A percentile compares a stretch with the other conserved stretches of the same genome.
These are phyloP conservation scores for Penicillium capsulatum DNA, from an alignment of 2,329 filamentous ascomycete genomes.

Conservation along the genomic window DNA sequence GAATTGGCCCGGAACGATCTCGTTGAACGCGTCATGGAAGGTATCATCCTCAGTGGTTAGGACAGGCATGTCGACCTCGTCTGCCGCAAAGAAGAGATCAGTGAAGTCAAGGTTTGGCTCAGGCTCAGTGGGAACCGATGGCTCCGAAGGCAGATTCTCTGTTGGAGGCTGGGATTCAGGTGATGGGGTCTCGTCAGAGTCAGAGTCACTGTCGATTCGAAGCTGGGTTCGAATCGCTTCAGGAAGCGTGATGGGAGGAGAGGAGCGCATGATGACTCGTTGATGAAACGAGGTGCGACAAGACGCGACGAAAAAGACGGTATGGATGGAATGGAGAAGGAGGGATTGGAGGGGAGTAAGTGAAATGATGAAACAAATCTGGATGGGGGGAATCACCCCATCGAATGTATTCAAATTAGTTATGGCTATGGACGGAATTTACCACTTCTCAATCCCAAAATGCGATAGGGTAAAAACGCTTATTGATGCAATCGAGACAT, in stretches of 20 bases:
- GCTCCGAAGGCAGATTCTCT: too few relatives aligned
- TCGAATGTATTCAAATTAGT: too few relatives aligned
- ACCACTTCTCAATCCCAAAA: conserved; percentile 30
- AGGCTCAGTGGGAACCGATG: too few relatives aligned
- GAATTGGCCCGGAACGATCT: conserved; percentile 21
- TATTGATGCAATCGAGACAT: conserved; percentile 23
- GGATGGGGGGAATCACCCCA: too few relatives aligned
- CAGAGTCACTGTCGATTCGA: conserved; percentile 5
- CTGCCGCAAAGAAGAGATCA: too few relatives aligned
- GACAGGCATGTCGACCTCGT: too few relatives aligned
- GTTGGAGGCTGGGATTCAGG: neutral
- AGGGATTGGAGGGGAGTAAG: too few relatives aligned
- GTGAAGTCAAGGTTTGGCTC: too few relatives aligned
- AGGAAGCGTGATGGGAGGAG: conserved; percentile 1
- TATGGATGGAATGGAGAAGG: neutral
- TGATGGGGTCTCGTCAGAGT: conserved; percentile 4
- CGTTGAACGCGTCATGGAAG: conserved; percentile 22
- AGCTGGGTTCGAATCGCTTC: conserved; percentile 13
- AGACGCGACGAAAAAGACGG: neutral
- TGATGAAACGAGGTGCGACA: neutral
- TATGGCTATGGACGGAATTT: conserved; percentile 17
- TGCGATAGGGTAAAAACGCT: conserved; percentile 11
- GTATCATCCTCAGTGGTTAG: conserved; percentile 6
- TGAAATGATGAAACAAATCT: too few relatives aligned
- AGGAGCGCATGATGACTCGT: conserved; percentile 2